Evolutionary conservation across 139 green algal species (phyloP).

Genomic region (Chlorokybus atmophyticus): DNA sequence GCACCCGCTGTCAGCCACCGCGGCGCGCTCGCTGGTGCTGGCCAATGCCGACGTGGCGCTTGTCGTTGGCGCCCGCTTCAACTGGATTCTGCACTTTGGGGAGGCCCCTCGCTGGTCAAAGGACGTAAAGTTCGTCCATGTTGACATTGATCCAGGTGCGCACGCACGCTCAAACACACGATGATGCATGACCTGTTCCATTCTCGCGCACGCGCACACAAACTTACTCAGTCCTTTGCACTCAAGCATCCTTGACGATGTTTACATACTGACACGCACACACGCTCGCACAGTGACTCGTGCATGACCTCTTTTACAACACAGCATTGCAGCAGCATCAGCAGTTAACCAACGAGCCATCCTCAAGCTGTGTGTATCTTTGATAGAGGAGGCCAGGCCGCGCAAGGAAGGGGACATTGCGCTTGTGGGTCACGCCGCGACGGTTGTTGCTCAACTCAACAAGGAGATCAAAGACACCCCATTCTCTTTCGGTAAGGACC

Average conservation of each 20-base stretch:
- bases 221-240: too few species aligned
- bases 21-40: conserved; percentile 49
- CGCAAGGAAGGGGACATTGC: conserved; percentile 23
- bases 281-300: too few species aligned
- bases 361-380: too few species aligned
- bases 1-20: conserved; percentile 37
- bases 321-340: too few species aligned
- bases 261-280: too few species aligned
- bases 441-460: conserved; percentile 29
- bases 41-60: conserved; percentile 50
- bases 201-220: too few species aligned
- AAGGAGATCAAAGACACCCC: conserved; percentile 13
- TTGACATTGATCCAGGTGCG: too few species aligned
- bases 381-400: conserved; percentile 28
- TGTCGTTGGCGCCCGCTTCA: conserved; percentile 53
- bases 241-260: too few species aligned
- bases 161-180: too few species aligned
- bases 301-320: too few species aligned
- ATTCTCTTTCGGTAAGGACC: neutral
- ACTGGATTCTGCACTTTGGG: conserved; percentile 73
- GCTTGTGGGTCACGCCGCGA: conserved; percentile 38
- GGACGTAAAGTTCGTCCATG: conserved; percentile 51
- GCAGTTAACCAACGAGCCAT: too few species aligned
- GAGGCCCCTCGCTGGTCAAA: conserved; percentile 47
- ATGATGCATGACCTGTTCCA: too few species aligned